phyloP scores from a whole-genome alignment of 352 stramenopile genomes.

The Thalassiosira livingstoniorum region DNA sequence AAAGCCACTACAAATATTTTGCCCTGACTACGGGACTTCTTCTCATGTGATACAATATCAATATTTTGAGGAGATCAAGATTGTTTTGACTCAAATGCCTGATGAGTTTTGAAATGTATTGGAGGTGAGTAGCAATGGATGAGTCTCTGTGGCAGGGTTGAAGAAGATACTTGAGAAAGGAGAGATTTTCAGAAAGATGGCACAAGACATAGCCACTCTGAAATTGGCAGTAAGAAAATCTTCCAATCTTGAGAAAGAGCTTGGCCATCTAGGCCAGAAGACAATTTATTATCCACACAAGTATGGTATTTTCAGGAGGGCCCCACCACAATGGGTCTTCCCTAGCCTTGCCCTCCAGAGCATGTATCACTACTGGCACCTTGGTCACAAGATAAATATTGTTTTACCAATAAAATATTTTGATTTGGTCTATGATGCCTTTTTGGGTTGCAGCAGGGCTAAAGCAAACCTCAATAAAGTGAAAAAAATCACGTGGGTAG shows the following conservation, averaged over 20 bases:
- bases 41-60: conserved; percentile 24
- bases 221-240: not conserved
- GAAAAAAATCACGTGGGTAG: conserved; percentile 5
- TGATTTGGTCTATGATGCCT: conserved; percentile 8
- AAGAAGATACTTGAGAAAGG: not conserved
- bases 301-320: conserved; percentile 24
- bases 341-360: conserved; percentile 8
- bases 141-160: not conserved
- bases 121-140: not conserved
- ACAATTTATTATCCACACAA: not conserved
- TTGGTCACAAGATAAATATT: not conserved
- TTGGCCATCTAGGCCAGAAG: not conserved
- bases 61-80: conserved; percentile 11
- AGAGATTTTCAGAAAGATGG: not conserved
- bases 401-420: conserved; percentile 31
- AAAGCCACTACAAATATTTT: conserved; percentile 41
- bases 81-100: conserved; percentile 12
- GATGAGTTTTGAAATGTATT: not conserved
- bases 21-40: conserved; percentile 12
- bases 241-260: not conserved
- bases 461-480: not conserved
- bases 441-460: conserved; percentile 3
- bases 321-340: conserved; percentile 19
- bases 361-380: conserved; percentile 37
- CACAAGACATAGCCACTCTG: not conserved